These are phyloP conservation scores for Maudiozyma pseudohumilis DNA, from an alignment of 805 yeast species.

Conservation along the genomic window DNA sequence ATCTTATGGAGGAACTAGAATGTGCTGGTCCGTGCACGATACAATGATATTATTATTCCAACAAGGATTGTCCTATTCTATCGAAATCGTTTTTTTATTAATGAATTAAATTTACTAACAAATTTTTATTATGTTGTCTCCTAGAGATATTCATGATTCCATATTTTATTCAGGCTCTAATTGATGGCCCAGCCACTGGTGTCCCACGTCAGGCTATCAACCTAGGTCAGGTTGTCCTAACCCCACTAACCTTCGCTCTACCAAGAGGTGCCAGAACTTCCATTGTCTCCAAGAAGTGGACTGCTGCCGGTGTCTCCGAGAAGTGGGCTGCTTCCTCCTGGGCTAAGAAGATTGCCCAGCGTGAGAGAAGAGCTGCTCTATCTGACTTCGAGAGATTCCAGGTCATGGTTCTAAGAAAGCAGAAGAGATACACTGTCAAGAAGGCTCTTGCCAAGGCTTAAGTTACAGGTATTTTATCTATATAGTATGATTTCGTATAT, in stretches of 20 bases:
- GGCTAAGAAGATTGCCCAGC: slow-evolving; percentile 97
- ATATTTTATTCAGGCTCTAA: slow-evolving; percentile 49
- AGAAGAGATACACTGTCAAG: slow-evolving; percentile 89
- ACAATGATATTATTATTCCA: too few species aligned
- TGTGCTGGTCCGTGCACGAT: too few species aligned
- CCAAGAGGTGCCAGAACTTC: slow-evolving; percentile 93
- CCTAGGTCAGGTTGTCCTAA: slow-evolving; percentile 81
- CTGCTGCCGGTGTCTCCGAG: slow-evolving; percentile 74
- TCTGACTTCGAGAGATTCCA: slow-evolving; percentile 99
- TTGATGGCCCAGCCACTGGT: slow-evolving; percentile 89
- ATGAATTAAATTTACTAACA: slow-evolving; percentile 2
- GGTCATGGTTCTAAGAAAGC: slow-evolving; percentile 94
- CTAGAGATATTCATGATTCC: background rate
- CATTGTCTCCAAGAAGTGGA: slow-evolving; percentile 85
- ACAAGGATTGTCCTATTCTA: too few species aligned
- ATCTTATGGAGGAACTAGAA: too few species aligned
- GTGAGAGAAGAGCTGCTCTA: slow-evolving; percentile 85
- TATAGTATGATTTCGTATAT: slow-evolving; percentile 5
- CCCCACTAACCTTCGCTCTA: slow-evolving; percentile 81
- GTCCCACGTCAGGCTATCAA: slow-evolving; percentile 88
- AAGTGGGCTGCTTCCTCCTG: slow-evolving; percentile 91
- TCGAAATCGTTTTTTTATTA: background rate
- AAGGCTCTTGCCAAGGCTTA: slow-evolving; percentile 96
- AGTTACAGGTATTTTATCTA: slow-evolving; percentile 19
- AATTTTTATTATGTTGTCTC: background rate